These are phyloP conservation scores for Rhynchospora breviuscula DNA, from an alignment of 176 grass and related monocot species.

Conservation along the genomic window DNA sequence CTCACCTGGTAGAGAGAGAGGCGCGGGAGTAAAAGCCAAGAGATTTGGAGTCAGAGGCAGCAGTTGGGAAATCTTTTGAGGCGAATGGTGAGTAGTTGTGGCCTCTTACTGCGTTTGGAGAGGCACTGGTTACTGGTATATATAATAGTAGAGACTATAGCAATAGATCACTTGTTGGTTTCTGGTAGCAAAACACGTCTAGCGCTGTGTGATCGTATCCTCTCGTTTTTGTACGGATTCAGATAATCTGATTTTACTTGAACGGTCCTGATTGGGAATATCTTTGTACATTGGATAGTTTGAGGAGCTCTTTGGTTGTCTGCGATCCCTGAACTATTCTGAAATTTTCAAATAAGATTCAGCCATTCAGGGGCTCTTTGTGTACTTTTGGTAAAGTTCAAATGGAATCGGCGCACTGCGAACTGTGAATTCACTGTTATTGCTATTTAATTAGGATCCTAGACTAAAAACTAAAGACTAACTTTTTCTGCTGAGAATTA, in stretches of 20 bases:
- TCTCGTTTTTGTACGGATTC: neutral
- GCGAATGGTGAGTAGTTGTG: constrained; percentile 20
- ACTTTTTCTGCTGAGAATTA: neutral
- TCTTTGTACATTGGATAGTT: neutral
- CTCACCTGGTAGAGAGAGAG: constrained; percentile 4
- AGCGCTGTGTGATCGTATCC: neutral
- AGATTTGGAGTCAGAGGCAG: constrained; percentile 49
- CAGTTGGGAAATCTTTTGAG: constrained; percentile 35
- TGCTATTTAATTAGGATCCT: no score
- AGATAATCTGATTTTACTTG: neutral
- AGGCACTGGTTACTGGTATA: neutral
- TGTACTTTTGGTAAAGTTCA: no score
- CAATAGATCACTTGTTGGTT: neutral
- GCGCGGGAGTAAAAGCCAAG: constrained; percentile 26
- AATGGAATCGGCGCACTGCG: no score
- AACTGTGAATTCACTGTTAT: neutral
- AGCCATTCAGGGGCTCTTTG: no score
- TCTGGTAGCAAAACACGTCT: neutral
- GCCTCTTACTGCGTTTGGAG: constrained; percentile 26
- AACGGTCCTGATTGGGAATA: neutral
- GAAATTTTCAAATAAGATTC: neutral
- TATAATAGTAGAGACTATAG: neutral
- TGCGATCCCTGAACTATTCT: neutral
- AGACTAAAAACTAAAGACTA: no score
- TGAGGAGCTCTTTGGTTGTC: neutral